phyloP scores from a whole-genome alignment of 1,139 yeast species.

The Blastobotrys capitulatus region DNA sequence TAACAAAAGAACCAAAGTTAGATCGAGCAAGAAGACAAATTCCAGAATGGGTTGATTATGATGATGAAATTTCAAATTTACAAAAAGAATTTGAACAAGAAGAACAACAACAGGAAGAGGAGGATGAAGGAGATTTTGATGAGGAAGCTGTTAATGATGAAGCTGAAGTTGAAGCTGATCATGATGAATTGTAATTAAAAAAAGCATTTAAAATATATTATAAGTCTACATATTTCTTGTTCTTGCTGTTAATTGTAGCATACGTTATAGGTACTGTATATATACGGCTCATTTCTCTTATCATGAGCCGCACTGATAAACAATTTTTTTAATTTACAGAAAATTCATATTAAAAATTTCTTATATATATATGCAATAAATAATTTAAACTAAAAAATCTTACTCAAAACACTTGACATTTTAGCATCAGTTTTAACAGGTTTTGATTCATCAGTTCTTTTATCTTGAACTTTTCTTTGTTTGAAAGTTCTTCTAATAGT shows the following conservation, averaged over 20 bases:
- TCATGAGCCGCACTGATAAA: too few relatives aligned
- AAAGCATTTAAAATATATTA: too few relatives aligned
- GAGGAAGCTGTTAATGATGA: conserved; percentile 3
- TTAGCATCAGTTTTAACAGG: conserved; percentile 15
- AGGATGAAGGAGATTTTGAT: conserved; percentile 9
- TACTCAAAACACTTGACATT: conserved; percentile 21
- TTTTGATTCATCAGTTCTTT: conserved; percentile 18
- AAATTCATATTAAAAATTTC: too few relatives aligned
- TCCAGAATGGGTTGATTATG: conserved; percentile 72
- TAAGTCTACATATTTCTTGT: too few relatives aligned
- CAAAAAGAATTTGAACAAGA: conserved; percentile 19
- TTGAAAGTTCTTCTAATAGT: conserved; percentile 27
- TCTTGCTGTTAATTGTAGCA: too few relatives aligned
- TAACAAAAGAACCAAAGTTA: conserved; percentile 70
- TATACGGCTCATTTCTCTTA: too few relatives aligned
- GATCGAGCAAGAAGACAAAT: conserved; percentile 68
- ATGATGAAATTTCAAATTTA: conserved; percentile 43
- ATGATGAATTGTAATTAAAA: conserved; percentile 29
- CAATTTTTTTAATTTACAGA: too few relatives aligned
- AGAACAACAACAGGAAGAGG: conserved; percentile 4
- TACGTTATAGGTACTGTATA: too few relatives aligned
- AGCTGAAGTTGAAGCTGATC: conserved; percentile 19
- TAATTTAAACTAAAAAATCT: conserved; percentile 6
- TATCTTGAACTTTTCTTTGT: conserved; percentile 27
- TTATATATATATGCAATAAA: too few relatives aligned